Evolutionary conservation across 176 grass and related monocot species (phyloP).

Genomic region (Lolium perenne): DNA sequence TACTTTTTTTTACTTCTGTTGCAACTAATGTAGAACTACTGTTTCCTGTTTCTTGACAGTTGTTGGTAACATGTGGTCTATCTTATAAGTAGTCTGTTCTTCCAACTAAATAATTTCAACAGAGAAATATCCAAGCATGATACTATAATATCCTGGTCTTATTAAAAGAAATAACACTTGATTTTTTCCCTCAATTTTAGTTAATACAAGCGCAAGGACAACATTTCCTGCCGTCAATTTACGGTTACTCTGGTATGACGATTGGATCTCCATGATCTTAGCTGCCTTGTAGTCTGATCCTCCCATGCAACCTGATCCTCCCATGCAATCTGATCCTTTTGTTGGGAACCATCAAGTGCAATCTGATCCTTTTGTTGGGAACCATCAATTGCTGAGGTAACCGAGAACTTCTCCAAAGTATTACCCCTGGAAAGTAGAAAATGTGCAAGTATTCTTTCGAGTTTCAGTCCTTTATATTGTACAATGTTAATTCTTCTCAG

Average conservation of each 20-base stretch:
- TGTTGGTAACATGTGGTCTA: background rate
- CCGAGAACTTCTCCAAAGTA: background rate
- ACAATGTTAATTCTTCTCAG: slow-evolving; percentile 1
- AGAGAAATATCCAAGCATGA: slow-evolving; percentile 2
- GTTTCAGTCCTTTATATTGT: background rate
- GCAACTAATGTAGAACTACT: slow-evolving; percentile 4
- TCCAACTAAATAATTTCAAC: background rate
- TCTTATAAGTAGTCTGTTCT: background rate
- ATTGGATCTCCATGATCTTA: background rate
- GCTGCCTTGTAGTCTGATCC: background rate
- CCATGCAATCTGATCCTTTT: background rate
- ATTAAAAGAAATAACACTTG: background rate
- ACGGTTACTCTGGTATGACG: background rate
- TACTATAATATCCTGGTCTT: background rate
- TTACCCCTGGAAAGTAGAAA: background rate
- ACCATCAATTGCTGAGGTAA: background rate
- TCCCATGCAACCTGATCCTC: background rate
- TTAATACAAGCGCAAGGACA: background rate
- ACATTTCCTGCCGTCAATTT: background rate
- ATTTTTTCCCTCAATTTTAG: background rate
- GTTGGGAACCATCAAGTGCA: background rate
- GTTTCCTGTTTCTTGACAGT: background rate
- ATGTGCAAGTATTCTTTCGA: slow-evolving; percentile 13
- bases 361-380: background rate
- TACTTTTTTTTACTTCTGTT: background rate